phyloP scores from a whole-genome alignment of 225 moss, liverwort and hornwort genomes.

The Neckera pumila region DNA sequence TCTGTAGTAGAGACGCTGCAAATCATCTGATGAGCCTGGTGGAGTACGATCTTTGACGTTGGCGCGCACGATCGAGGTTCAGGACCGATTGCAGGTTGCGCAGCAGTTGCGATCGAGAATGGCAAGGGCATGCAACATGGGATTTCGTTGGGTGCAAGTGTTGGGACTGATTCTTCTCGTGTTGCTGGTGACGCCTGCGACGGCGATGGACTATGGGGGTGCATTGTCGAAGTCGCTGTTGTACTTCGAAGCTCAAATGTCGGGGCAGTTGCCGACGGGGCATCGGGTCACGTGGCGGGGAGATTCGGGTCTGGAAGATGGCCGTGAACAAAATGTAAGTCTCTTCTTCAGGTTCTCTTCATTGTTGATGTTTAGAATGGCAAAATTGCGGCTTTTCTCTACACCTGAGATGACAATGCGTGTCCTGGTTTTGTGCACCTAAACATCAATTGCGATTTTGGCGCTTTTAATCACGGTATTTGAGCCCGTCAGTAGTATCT shows the following conservation, averaged over 20 bases:
- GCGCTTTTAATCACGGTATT: neutral
- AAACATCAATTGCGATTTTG: neutral
- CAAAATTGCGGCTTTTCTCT: neutral
- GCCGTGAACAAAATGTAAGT: conserved; percentile 17
- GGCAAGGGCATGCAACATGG: neutral
- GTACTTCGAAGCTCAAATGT: conserved; percentile 51
- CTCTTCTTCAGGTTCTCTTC: neutral
- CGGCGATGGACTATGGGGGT: conserved; percentile 7
- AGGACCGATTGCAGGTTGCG: neutral
- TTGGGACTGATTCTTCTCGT: neutral
- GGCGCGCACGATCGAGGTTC: neutral
- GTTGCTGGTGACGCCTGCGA: neutral
- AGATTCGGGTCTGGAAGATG: conserved; percentile 33
- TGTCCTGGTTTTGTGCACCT: neutral
- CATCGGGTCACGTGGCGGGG: conserved; percentile 40
- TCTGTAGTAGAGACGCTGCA: neutral
- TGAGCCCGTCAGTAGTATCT: neutral
- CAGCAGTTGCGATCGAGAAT: neutral
- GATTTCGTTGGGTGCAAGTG: neutral
- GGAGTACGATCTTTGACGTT: neutral
- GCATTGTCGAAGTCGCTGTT: conserved; percentile 26
- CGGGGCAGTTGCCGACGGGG: conserved; percentile 9
- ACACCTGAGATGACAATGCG: neutral
- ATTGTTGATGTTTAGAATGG: neutral
- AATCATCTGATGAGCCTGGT: neutral